Evolutionary conservation across 768 basidiomycete genomes (phyloP).

Genomic region (Macrocybe gigantea): DNA sequence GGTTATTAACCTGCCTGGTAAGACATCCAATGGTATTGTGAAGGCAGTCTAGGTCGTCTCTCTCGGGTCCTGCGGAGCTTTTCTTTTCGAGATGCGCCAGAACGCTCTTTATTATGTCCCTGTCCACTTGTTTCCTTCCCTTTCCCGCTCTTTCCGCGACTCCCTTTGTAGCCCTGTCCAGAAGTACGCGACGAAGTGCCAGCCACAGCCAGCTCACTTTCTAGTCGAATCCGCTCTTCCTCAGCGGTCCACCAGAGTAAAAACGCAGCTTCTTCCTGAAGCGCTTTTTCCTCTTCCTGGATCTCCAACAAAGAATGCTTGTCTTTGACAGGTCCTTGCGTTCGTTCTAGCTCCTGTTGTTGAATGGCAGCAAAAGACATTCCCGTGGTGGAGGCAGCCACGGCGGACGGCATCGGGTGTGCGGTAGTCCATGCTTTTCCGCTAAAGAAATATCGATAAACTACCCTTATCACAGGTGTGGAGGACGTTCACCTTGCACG

Average conservation of each 20-base stretch:
- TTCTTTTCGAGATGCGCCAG: no score
- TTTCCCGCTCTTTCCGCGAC: background rate
- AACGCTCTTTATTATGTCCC: background rate
- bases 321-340: slow-evolving; percentile 32
- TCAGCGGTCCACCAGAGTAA: slow-evolving; percentile 87
- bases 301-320: slow-evolving; percentile 73
- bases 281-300: slow-evolving; percentile 74
- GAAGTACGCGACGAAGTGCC: background rate
- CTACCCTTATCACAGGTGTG: slow-evolving; percentile 43
- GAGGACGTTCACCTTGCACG: slow-evolving; percentile 23
- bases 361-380: slow-evolving; percentile 86
- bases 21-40: no score
- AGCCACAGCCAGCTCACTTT: slow-evolving; percentile 17
- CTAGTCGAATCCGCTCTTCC: slow-evolving; percentile 60
- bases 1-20: no score
- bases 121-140: slow-evolving; percentile 1
- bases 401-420: background rate
- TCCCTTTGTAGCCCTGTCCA: background rate
- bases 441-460: slow-evolving; percentile 7
- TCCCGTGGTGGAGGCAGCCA: slow-evolving; percentile 24
- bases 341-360: slow-evolving; percentile 61
- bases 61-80: no score
- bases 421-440: slow-evolving; percentile 57
- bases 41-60: no score
- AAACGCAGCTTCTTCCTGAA: slow-evolving; percentile 72